A percentile compares a stretch with the other conserved stretches of the same genome.
These are phyloP conservation scores for Moniliella sp. DNA, from an alignment of 1,284 basidiomycete species.

Conservation along the genomic window DNA sequence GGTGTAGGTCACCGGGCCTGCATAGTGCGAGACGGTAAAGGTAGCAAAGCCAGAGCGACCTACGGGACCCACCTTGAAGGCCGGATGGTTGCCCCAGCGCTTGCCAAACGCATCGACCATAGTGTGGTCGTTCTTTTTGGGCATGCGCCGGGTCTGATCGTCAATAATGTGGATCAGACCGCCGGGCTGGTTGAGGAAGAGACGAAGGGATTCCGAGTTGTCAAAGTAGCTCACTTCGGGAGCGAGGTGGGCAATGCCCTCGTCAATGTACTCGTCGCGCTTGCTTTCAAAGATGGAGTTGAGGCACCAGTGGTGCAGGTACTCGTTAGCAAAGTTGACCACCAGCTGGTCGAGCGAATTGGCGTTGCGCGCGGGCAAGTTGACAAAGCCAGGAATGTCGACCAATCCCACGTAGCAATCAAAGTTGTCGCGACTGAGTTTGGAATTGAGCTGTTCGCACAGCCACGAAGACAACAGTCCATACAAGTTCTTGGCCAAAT, in stretches of 20 bases:
- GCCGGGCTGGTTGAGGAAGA: constrained; percentile 66
- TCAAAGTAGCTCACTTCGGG: constrained; percentile 65
- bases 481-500: constrained; percentile 76
- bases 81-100: constrained; percentile 72
- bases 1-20: constrained; percentile 73
- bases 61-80: constrained; percentile 41
- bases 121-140: constrained; percentile 76
- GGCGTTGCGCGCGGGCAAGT: constrained; percentile 44
- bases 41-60: constrained; percentile 58
- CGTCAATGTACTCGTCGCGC: constrained; percentile 57
- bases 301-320: constrained; percentile 63
- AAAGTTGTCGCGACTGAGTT: constrained; percentile 39
- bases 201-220: constrained; percentile 66
- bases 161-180: constrained; percentile 93
- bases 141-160: constrained; percentile 66
- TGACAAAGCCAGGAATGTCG: constrained; percentile 61
- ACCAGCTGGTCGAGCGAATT: constrained; percentile 90
- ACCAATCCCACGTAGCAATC: constrained; percentile 74
- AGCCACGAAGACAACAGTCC: constrained; percentile 87
- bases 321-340: constrained; percentile 84
- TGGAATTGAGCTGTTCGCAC: constrained; percentile 84
- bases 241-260: constrained; percentile 54
- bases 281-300: constrained; percentile 57
- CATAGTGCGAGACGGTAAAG: constrained; percentile 79
- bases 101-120: constrained; percentile 87